Base-by-base conservation (phyloP, 2,329 filamentous ascomycete species). In the Aspergillus sp. region DNA sequence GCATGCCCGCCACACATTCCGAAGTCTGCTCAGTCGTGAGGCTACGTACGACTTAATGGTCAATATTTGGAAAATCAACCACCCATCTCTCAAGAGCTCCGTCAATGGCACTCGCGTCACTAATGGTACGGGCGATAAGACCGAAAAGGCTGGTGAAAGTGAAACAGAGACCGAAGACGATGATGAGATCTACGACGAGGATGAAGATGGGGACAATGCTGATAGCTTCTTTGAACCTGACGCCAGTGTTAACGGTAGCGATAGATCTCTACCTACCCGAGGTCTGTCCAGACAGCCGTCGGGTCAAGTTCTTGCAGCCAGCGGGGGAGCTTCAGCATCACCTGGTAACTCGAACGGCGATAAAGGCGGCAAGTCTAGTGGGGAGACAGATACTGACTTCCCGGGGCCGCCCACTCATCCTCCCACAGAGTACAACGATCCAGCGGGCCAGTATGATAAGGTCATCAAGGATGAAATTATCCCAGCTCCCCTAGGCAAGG, bases 41-140 rank as follows among this genome's bases (percentile, higher is more conserved):
- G 90, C 92, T 2, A 97, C 95, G 0, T 99, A 97, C 66, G 95
- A 99, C 67, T 77, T 99, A 43, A 92, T 99, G 67, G 88, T 99
- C 60, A 95, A 95, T 54, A 97, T 99, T 53, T 99, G 94, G 94
- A 96, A 96, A 70, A 87, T 96, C 26, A 94, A 90, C 14, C 94
- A 99, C 68, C 93, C 94, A 2, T 90, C 90, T 50, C 75, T 99
- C 26, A 90, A 90, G 70, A 96, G 91, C 67, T 95, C 90, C 3
- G 77, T 96, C 3, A 96, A 96, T 57, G 93, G 94, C 2, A 90
- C 95, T 10, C 82, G 84, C 11, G 79, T 96, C 3, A 89, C 92
- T 58, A 86, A 90, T 56, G 87, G 90, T 5, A 85, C 82, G 3
- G 91, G 90, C 19, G 92, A 96, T 71, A 95, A 94, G 75, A 96